A percentile compares a stretch with the other conserved stretches of the same genome.
Conservation (phyloP, 805 yeast species). For the Pichia nakasei region DNA sequence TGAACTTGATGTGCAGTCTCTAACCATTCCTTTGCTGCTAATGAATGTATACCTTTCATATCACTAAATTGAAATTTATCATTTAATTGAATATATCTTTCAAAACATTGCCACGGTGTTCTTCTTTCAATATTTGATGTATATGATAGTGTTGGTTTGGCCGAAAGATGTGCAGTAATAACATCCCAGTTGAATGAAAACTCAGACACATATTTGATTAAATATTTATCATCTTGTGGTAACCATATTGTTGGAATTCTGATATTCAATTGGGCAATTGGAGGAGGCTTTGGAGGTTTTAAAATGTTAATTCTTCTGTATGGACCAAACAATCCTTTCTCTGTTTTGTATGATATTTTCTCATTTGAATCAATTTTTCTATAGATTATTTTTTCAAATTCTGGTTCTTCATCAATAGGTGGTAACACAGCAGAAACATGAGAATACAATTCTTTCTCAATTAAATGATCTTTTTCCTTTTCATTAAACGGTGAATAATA, state of each 20-base stretch:
- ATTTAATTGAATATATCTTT: constrained; percentile 85
- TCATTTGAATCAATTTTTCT: constrained; percentile 39
- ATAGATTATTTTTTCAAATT: constrained; percentile 50
- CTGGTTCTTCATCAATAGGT: constrained; percentile 52
- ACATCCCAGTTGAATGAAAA: constrained; percentile 91
- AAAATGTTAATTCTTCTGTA: constrained; percentile 53
- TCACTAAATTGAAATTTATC: constrained; percentile 82
- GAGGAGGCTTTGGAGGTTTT: constrained; percentile 90
- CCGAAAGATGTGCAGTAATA: constrained; percentile 71
- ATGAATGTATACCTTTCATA: constrained; percentile 79
- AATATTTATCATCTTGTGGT: constrained; percentile 81
- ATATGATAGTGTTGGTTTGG: constrained; percentile 58
- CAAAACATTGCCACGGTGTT: constrained; percentile 99
- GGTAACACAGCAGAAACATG: constrained; percentile 61
- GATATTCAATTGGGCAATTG: constrained; percentile 65
- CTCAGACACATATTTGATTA: constrained; percentile 75
- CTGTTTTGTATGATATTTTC: constrained; percentile 30
- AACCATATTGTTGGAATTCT: constrained; percentile 94
- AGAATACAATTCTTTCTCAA: constrained; percentile 27
- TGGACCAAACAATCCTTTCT: constrained; percentile 51
- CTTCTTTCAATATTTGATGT: constrained; percentile 87
- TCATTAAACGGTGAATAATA: constrained; percentile 40
- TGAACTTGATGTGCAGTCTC: constrained; percentile 88
- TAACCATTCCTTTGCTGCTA: constrained; percentile 81
- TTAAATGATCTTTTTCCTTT: constrained; percentile 21